Evolutionary conservation across 2,329 filamentous ascomycete genomes (phyloP), one percentile per base, ranked within the genome.

Genomic region (Hirsutella rhossiliensis): DNA sequence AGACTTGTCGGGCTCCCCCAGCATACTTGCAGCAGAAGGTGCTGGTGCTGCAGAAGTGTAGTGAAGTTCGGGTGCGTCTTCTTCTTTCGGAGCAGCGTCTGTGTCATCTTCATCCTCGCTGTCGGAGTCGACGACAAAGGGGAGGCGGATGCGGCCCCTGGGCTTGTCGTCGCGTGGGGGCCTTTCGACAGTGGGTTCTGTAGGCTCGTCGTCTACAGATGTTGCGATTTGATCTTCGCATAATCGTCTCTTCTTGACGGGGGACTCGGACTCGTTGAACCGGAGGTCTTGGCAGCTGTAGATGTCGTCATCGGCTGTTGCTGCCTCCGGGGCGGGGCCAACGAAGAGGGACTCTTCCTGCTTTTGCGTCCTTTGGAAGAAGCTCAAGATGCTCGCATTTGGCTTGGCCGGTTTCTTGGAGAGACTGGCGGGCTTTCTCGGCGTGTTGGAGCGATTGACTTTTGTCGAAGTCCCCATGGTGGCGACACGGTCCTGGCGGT

Each of bases 81-180:
- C 34, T 12, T 12, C 13, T 40, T 20, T 17, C 4, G 37, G n/a
- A 4, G 23, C 27, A 28, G 11, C 40, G 5, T 42, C 40, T 23
- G 48, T 45, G 19, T 52, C 52, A 8, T 49, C 39, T 12, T 64
- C 61, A 12, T 60, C 62, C 42, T 66, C 77, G 42, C 69, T 73
- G 41, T 80, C 76, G 0, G 83, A 87, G 48, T 87, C 82, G 45
- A 84, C 75, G 36, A 88, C 56, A 52, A 89, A 89, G 0, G 82
- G 82, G 4, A 53, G 53, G 42, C 58, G 58, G 29, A 56, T 54
- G 38, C 54, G 53, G 23, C 50, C 30, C 34, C 54, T 58, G 28
- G 48, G 11, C 23, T 52, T 47, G 40, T 54, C 56, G 19, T 43
- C 20, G 18, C 38, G 43, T 13, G 12, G 31, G 12, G 12, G 31